Conservation (phyloP, 345 rosid species). For the Hypericum perforatum region DNA sequence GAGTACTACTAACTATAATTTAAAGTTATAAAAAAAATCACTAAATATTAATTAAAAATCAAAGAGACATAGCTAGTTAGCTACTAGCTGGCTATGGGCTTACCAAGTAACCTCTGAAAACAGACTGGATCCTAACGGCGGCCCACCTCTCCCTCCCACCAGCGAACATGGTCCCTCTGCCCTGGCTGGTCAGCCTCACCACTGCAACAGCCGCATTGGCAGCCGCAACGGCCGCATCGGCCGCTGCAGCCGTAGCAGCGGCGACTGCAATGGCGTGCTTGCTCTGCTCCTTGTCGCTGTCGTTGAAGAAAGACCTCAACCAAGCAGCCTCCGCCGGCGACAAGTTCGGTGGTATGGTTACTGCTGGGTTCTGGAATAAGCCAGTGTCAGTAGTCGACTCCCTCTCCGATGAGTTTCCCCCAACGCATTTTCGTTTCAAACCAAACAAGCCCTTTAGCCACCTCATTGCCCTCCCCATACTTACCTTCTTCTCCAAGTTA, state of each 20-base stretch:
- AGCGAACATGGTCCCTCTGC: constrained; percentile 11
- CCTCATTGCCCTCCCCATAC: constrained; percentile 21
- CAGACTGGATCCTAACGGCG: constrained; percentile 19
- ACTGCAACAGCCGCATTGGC: constrained; percentile 27
- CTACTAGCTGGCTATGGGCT: constrained; percentile 20
- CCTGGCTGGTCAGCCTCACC: constrained; percentile 23
- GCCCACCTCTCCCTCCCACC: constrained; percentile 19
- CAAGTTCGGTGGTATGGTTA: constrained; percentile 17
- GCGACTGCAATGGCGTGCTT: constrained; percentile 29
- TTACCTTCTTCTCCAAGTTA: too few relatives aligned
- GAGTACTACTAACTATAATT: too few relatives aligned
- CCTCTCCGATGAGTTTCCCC: constrained; percentile 1
- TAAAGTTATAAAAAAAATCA: constrained; percentile 37
- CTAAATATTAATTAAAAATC: constrained; percentile 30
- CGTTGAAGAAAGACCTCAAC: constrained; percentile 17
- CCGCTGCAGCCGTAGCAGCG: constrained; percentile 25
- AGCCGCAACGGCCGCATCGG: constrained; percentile 24
- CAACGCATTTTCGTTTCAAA: constrained; percentile 8
- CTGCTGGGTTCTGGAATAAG: constrained; percentile 11
- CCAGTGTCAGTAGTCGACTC: constrained; percentile 2
- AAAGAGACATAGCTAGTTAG: background rate
- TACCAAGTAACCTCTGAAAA: constrained; percentile 25
- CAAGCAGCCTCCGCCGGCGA: constrained; percentile 21
- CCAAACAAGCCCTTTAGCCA: constrained; percentile 23
- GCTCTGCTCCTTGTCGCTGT: constrained; percentile 20